Evolutionary conservation across 2,329 filamentous ascomycete species (phyloP), one percentile per base, ranked within the genome.

Genomic region (Fusarium tricinctum): DNA sequence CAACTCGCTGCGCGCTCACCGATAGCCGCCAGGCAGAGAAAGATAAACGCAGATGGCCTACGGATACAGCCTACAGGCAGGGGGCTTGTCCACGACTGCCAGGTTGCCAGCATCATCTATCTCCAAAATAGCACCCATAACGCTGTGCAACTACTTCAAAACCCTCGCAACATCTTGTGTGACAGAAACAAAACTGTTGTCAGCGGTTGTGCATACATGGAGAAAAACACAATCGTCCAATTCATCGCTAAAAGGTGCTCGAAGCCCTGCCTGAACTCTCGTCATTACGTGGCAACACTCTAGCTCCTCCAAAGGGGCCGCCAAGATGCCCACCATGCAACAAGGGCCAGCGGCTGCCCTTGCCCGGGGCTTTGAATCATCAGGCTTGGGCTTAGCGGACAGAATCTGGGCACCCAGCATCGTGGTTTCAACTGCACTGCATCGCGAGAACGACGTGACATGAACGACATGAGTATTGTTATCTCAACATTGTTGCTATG

Each of bases 221-320:
- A 57, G 52, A 44, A 26, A 30, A 46, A 52, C 40, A n/a, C 45
- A 19, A 30, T 19, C 10, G 10, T 46, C 20, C 51, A 48, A 14
- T 47, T 48, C 51, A 42, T 58, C 17, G 13, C 30, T 38, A 38
- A 56, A 52, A 61, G 44, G 50, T 54, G 48, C 35, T 55, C 58
- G 42, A 54, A 72, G 68, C 65, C 54, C 59, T 68, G 59, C 38
- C 65, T 69, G 43, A 50, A 58, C 50, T 60, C 61, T 71, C 58
- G 48, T 69, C 67, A 72, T 74, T 74, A 74, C 72, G 72, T 74
- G 72, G 72, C 72, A 72, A 72, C 54, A 71, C 60, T 72, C 42
- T 71, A 70, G 67, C 58, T 73, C 61, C 62, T 64, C 52, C 72
- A 72, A 71, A 73, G 71, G 72, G 72, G 70, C 69, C 72, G 67